phyloP scores from a whole-genome alignment of 2,329 filamentous ascomycete genomes.

The Talaromyces sp. region DNA sequence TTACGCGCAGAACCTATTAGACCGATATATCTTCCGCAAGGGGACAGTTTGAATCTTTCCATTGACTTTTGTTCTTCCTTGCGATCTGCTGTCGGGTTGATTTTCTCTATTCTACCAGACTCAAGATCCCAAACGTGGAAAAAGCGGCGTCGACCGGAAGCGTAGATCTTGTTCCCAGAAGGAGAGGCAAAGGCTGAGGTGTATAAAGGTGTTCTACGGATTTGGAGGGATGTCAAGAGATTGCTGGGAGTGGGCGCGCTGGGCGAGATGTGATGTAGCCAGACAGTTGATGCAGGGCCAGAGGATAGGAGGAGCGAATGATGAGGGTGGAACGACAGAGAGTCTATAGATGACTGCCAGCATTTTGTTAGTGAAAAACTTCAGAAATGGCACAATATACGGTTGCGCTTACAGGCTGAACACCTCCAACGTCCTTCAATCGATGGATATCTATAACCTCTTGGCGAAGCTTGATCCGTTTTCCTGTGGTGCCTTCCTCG shows the following conservation, averaged over 20 bases:
- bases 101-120: constrained; percentile 77
- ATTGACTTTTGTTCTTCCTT: constrained; percentile 80
- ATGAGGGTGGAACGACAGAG: constrained; percentile 82
- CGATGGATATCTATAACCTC: constrained; percentile 89
- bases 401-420: constrained; percentile 58
- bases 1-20: constrained; percentile 76
- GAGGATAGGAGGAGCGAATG: constrained; percentile 87
- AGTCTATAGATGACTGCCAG: constrained; percentile 66
- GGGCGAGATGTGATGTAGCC: constrained; percentile 82
- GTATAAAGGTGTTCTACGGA: constrained; percentile 77
- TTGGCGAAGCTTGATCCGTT: constrained; percentile 71
- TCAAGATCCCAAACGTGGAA: constrained; percentile 93
- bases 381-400: no score
- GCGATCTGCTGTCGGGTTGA: constrained; percentile 67
- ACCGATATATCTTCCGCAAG: constrained; percentile 81
- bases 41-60: constrained; percentile 85
- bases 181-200: constrained; percentile 77
- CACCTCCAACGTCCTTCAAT: constrained; percentile 76
- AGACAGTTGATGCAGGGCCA: constrained; percentile 78
- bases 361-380: constrained; percentile 13
- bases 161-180: constrained; percentile 74
- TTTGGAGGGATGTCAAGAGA: constrained; percentile 82
- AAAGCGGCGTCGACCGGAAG: constrained; percentile 81
- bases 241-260: constrained; percentile 78
- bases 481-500: constrained; percentile 49